These are phyloP conservation scores for Fusarium nelsonii DNA, from an alignment of 2,329 filamentous ascomycete genomes.

Conservation along the genomic window DNA sequence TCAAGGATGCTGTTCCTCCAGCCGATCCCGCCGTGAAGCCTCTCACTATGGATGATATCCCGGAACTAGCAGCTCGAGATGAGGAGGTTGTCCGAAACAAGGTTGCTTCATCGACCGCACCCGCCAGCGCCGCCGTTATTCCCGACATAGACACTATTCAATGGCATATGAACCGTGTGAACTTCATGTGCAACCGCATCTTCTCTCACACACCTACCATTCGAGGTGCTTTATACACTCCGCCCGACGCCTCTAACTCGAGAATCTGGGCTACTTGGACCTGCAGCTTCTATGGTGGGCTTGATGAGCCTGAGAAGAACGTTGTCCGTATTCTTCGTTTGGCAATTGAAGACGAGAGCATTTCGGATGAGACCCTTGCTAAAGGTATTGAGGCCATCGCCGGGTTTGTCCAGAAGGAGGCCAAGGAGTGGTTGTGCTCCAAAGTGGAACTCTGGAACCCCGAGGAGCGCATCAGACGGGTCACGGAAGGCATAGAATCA, in stretches of 20 bases:
- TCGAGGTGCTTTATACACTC: constrained; percentile 77
- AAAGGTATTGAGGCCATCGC: constrained; percentile 73
- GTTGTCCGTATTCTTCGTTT: constrained; percentile 77
- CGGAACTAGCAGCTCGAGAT: constrained; percentile 72
- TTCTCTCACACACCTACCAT: constrained; percentile 68
- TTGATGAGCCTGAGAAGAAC: constrained; percentile 69
- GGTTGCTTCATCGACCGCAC: constrained; percentile 55
- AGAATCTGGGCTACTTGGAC: constrained; percentile 83
- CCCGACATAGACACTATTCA: constrained; percentile 50
- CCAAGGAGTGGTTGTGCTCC: constrained; percentile 76
- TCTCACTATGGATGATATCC: constrained; percentile 71
- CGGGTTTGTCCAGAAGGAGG: constrained; percentile 75
- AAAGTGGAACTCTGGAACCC: constrained; percentile 89
- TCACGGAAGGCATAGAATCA: constrained; percentile 60
- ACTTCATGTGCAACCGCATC: constrained; percentile 77
- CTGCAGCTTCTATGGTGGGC: constrained; percentile 71
- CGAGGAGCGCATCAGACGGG: constrained; percentile 60
- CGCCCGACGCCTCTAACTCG: constrained; percentile 58
- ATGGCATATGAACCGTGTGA: constrained; percentile 81
- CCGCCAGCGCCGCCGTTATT: constrained; percentile 52
- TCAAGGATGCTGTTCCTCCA: constrained; percentile 47
- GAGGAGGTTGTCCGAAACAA: constrained; percentile 69
- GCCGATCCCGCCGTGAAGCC: constrained; percentile 50
- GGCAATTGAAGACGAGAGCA: constrained; percentile 69
- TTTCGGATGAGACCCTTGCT: constrained; percentile 58